Base-by-base conservation (phyloP, 2,329 filamentous ascomycete genomes). In the Arachnomyces sp. region DNA sequence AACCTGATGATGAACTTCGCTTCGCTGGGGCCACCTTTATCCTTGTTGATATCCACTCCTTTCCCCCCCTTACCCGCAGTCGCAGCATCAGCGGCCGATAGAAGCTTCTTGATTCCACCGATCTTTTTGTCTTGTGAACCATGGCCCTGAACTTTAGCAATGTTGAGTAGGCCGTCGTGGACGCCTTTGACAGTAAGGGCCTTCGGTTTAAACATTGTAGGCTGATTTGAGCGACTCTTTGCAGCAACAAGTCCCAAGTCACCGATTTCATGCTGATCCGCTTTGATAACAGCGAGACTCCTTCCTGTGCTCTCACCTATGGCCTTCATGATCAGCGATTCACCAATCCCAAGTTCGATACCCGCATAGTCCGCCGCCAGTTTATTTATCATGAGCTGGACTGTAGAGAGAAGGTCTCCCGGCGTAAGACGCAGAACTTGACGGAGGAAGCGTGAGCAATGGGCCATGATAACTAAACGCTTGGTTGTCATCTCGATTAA, bases 191-290 rank as follows among this genome's bases (percentile, higher is more conserved):
- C 75, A 0, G 89, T 95, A 52, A 98, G 68, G 18, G 89, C 73
- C 64, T 94, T 95, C 2, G 89, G 92, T 62, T 94, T 94, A 72
- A 96, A 95, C 88, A 98, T 95, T 15, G 92, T 96, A 8, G 86
- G 86, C 57, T 98, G 92, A 34, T 89, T 96, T 11, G 84, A 86
- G 62, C 90, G 79, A 66, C 88, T 95, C 70, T 96, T 95, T 36
- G 94, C 86, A 32, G 92, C 92, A 1, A 98, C 90, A 28, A 96
- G 71, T 8, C 92, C 92, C 8, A 98, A 73, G 61, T 98, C 92
- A 39, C 92, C 92, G 62, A 96, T 94, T 53, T 95, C 88, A 55
- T 92, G 88, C 58, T 98, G 92, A 52, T 96, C 89, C 36, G 84
- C 79, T 66, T 95, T 96, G 70, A 98, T 94, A 38, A 94, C 81